Evolutionary conservation across 768 basidiomycete genomes (phyloP), one percentile per base, ranked within the genome.

Genomic region (Tulasnella sp.): DNA sequence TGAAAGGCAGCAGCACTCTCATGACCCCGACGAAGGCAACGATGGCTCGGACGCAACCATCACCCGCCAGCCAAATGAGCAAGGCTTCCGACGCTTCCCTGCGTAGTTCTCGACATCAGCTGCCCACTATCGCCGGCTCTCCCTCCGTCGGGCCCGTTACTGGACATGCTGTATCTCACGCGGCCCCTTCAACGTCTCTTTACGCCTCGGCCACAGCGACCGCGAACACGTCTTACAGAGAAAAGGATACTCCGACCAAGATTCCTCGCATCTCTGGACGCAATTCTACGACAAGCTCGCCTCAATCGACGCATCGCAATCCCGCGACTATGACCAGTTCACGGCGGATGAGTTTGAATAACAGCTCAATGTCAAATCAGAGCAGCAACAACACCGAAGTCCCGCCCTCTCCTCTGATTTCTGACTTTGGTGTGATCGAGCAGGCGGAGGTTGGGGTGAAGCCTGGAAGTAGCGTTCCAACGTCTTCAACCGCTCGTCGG

Each of bases 101-200:
- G 72, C 91, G 93, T 29, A 88, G 84, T 72, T 81, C 80, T 72
- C 89, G 92, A 77, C 88, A 89, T 81, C 89, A 91, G 79, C 84
- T 97, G 12, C 95, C 94, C 11, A 96, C 96, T 14, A 97, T 97
- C 75, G 94, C 95, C 38, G 96, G 96, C 39, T 96, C 95, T 3
- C 96, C 96, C 4, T 96, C 95, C 15, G 92, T 94, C 69, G 91
- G 90, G 69, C 89, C 88, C 38, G 86, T 85, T 17, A 67, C 87
- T 86, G 58, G 84, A 11, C 88, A 88, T 12, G 85, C 86, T n/a
- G 85, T 87, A 14, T 81, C 42, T 85, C 88, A 19, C 80, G 68
- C 42, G 39, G 37, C 67, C 75, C 64, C 38, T 72, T 37, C 69
- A 79, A 37, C 49, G 72, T 40, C 40, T 74, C 39, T 36, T 45